Evolutionary conservation across 2,329 filamentous ascomycete species (phyloP), one percentile per base, ranked within the genome.

Genomic region (Diplodia sapinea): DNA sequence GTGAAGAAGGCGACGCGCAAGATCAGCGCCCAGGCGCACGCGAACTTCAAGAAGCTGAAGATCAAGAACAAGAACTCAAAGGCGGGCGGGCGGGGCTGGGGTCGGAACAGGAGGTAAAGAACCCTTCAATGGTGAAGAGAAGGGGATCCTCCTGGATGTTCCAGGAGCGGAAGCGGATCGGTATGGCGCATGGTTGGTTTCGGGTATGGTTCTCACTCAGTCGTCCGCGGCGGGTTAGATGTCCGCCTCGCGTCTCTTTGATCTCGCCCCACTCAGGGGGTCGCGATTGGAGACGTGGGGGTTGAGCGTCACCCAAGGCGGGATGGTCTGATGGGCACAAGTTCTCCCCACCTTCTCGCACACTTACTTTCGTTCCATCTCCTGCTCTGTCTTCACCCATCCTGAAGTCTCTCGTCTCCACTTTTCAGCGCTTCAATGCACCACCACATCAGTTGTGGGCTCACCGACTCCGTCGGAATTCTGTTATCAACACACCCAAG

Each of bases 31-130:
- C 76, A 76, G 29, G 81, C 81, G 31, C 80, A 84, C 71, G 79
- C 82, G 29, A 85, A 85, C 66, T 84, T 80, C 70, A 77, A 80
- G 20, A 77, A 73, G 69, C 77, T 85, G 36, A 85, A 85, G 69
- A 84, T 85, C 74, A 84, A 82, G 75, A 81, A 81, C 69, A 82
- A 83, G 51, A 68, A 68, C 47, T 68, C 66, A 4, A 68, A 64
- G 29, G 57, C 56, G 17, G 43, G 29, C 29, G 66, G 56, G 15
- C 56, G 49, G 9, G 57, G 66, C n/a, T 68, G 66, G 66, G 57
- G 66, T 15, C 57, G 66, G 17, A 51, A 47, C 38, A 68, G 66
- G 51, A 63, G 66, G 51, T 68, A 36, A 29, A 23, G n/a, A 15
- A n/a, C 11, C 31, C 8, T 15, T n/a, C 4, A 4, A 17, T 15